Conservation (phyloP, 1,284 basidiomycete genomes). For the Chalciporus sp. region DNA sequence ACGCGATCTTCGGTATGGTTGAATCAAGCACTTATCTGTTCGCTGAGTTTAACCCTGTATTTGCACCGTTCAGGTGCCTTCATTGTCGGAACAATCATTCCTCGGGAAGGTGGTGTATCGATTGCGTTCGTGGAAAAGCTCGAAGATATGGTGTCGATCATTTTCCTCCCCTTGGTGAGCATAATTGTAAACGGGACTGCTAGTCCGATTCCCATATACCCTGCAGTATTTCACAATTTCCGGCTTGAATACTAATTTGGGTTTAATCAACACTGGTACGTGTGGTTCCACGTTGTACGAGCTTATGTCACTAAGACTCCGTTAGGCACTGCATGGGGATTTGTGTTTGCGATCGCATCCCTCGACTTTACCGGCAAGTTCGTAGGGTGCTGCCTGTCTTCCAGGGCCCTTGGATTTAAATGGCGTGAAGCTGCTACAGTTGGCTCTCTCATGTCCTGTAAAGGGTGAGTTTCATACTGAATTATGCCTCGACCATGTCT, state of each 20-base stretch:
- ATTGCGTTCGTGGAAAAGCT: conserved; percentile 80
- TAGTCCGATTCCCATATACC: conserved; percentile 3
- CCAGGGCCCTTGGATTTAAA: conserved; percentile 72
- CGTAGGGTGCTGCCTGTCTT: conserved; percentile 69
- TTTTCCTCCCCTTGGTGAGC: conserved; percentile 86
- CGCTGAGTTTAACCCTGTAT: conserved; percentile 37
- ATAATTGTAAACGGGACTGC: neutral
- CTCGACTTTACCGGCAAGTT: conserved; percentile 89
- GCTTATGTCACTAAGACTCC: conserved; percentile 47
- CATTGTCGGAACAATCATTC: conserved; percentile 88
- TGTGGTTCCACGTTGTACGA: conserved; percentile 7
- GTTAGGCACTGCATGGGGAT: conserved; percentile 87
- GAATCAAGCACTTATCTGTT: neutral
- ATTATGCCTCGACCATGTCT: neutral
- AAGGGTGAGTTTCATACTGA: conserved; percentile 61
- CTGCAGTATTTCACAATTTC: conserved; percentile 85
- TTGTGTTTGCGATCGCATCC: conserved; percentile 78
- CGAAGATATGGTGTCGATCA: conserved; percentile 79
- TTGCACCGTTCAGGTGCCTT: conserved; percentile 68
- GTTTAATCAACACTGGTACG: conserved; percentile 72
- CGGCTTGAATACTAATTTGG: conserved; percentile 89
- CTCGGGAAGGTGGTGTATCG: conserved; percentile 84
- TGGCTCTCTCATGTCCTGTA: conserved; percentile 94
- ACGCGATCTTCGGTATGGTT: conserved; percentile 79
- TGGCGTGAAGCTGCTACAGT: conserved; percentile 84